Evolutionary conservation across 208 protist species (phyloP), one percentile per base, ranked within the genome.

Genomic region (Crithidia sp.): DNA sequence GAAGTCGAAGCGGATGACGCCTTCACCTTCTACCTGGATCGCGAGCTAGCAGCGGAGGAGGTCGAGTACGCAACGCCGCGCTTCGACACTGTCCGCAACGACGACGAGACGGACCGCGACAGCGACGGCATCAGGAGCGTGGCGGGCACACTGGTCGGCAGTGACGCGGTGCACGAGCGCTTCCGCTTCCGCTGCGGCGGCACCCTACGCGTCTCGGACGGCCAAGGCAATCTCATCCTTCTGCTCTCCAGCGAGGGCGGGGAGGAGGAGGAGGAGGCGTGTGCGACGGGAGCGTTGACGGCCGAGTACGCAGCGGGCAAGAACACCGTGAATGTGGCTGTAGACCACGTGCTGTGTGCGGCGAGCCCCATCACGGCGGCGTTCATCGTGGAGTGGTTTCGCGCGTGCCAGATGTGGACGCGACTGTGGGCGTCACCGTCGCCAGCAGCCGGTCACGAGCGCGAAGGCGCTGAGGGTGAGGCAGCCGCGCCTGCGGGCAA

Each of bases 161-260:
- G 12, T 1, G 53, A 13, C 4, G 62, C 7, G 6, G 52, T 53
- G 2, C 41, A 12, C 8, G 5, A 36, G 53, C 66, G 16, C 8
- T 62, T 63, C 13, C 28, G 68, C 44, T 9, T 68, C 7, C 52
- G 66, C 3, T 19, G 67, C 12, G 65, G 58, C 12, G 65, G 58
- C 39, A 50, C 59, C 4, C 56, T 72, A 52, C 73, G 54, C 5
- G 36, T 78, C 7, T 16, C 50, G 16, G 66, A 78, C 45, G 37
- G 66, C 44, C 52, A 58, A 0, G 60, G 60, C 16, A 78, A 73
- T 53, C 37, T 72, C 7, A 56, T 78, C 5, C 0, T 47, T 5
- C 12, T 62, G 2, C 16, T 78, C 16, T 54, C 43, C 2, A 44
- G n/a, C n/a, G 44, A 36, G 5, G 19, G 3, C 7, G 14, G 50